A percentile compares a stretch with the other conserved stretches of the same genome.
These are phyloP conservation scores for Cylindrotheca fusiformis DNA, from an alignment of 108 stramenopile species.

Conservation along the genomic window DNA sequence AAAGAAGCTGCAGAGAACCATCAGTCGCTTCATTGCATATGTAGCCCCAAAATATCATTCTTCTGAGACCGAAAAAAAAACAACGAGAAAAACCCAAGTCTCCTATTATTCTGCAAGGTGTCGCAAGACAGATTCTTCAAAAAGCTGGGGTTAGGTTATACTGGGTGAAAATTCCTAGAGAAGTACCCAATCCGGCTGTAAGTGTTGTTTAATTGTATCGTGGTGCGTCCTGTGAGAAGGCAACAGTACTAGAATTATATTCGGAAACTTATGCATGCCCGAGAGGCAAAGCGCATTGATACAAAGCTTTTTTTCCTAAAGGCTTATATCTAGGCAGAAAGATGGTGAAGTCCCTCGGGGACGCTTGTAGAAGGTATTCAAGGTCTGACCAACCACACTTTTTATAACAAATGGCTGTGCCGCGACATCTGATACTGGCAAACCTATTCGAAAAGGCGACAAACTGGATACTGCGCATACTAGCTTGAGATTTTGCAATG, in stretches of 20 bases:
- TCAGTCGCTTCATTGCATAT: too few relatives aligned
- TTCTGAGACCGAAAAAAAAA: too few relatives aligned
- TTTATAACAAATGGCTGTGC: constrained; percentile 67
- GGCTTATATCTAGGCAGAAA: constrained; percentile 25
- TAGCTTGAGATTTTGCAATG: too few relatives aligned
- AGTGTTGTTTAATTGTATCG: constrained; percentile 58
- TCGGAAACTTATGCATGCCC: constrained; percentile 45
- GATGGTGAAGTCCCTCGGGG: constrained; percentile 51
- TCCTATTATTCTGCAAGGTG: constrained; percentile 47
- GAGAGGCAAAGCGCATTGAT: constrained; percentile 57
- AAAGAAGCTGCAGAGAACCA: too few relatives aligned
- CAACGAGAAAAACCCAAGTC: too few relatives aligned
- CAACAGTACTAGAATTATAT: constrained; percentile 41
- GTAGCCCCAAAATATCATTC: too few relatives aligned
- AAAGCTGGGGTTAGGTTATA: constrained; percentile 54
- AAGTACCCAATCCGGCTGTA: constrained; percentile 51
- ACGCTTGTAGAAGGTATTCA: constrained; percentile 54
- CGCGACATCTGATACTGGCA: constrained; percentile 56
- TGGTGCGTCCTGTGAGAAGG: constrained; percentile 2
- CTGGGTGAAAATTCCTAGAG: constrained; percentile 51
- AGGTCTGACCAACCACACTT: constrained; percentile 46
- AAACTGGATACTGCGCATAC: too few relatives aligned
- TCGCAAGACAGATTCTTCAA: constrained; percentile 57
- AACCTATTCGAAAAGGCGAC: constrained; percentile 49
- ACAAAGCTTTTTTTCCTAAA: constrained; percentile 54